phyloP scores from a whole-genome alignment of 306 rosid species.

The Cucurbita pepo region DNA sequence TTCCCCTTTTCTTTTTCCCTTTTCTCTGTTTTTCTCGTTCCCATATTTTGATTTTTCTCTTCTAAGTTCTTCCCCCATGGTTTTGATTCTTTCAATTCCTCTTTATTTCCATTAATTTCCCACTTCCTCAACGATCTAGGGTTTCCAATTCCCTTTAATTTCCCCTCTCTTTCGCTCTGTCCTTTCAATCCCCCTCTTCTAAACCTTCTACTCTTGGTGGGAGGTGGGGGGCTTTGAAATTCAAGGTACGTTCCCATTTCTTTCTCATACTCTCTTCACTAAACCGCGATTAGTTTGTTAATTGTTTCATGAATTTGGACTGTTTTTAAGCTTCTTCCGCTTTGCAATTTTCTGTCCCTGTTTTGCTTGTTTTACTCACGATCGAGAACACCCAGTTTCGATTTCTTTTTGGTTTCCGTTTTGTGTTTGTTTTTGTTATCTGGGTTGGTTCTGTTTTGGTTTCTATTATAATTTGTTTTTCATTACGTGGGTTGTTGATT shows the following conservation, averaged over 20 bases:
- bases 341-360: not conserved
- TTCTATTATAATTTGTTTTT: not conserved
- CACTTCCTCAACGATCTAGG: constrained; percentile 24
- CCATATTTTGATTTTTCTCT: not conserved
- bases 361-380: not conserved
- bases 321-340: not conserved
- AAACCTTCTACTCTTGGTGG: constrained; percentile 24
- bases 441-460: not conserved
- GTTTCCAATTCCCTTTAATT: constrained; percentile 25
- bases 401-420: not conserved
- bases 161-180: not conserved
- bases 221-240: not conserved
- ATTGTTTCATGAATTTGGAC: not conserved
- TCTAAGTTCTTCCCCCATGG: not conserved
- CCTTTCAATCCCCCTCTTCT: not conserved
- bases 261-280: not conserved
- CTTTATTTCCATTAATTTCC: not conserved
- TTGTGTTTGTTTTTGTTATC: not conserved
- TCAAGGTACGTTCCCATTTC: constrained; percentile 16
- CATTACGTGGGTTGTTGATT: not conserved
- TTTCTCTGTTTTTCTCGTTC: not conserved
- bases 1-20: not conserved
- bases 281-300: not conserved
- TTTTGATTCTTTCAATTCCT: not conserved
- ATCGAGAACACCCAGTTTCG: not conserved